A percentile compares a stretch with the other conserved stretches of the same genome.
phyloP scores from a whole-genome alignment of 2,329 filamentous ascomycete genomes.

The Lasiodiplodia theobromae region DNA sequence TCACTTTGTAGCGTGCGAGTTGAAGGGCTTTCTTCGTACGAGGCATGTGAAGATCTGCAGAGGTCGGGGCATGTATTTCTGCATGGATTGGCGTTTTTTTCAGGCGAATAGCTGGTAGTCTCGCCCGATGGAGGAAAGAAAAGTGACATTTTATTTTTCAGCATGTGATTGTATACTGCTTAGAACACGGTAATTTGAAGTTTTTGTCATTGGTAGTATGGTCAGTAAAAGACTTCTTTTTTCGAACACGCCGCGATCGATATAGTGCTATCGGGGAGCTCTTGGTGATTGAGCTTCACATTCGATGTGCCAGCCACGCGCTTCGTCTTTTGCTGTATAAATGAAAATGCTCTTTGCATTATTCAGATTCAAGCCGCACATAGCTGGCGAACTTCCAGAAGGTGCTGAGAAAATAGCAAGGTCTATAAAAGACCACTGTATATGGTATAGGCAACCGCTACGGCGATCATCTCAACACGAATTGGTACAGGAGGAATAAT shows the following conservation, averaged over 20 bases:
- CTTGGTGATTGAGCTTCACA: neutral
- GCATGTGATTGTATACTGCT: conserved; percentile 18
- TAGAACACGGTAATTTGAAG: neutral
- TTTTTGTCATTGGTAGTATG: neutral
- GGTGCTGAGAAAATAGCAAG: too few species aligned
- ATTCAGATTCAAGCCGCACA: too few species aligned
- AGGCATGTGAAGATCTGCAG: conserved; percentile 12
- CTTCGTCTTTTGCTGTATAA: too few species aligned
- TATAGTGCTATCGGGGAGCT: neutral
- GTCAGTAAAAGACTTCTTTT: neutral
- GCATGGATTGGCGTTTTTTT: conserved; percentile 20
- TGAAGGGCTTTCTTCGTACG: neutral
- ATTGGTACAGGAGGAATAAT: neutral
- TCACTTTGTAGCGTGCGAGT: neutral
- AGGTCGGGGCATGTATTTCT: neutral
- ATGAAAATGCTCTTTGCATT: too few species aligned
- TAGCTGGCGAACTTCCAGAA: too few species aligned
- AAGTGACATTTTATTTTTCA: conserved; percentile 5
- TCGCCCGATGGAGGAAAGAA: neutral
- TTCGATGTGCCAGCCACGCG: too few species aligned
- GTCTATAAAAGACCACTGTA: too few species aligned
- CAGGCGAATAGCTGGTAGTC: neutral
- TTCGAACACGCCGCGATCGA: neutral
- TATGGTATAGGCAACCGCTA: too few species aligned
- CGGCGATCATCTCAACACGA: neutral